phyloP scores from a whole-genome alignment of 179 eudicot genomes.

The Silene noctiflora region DNA sequence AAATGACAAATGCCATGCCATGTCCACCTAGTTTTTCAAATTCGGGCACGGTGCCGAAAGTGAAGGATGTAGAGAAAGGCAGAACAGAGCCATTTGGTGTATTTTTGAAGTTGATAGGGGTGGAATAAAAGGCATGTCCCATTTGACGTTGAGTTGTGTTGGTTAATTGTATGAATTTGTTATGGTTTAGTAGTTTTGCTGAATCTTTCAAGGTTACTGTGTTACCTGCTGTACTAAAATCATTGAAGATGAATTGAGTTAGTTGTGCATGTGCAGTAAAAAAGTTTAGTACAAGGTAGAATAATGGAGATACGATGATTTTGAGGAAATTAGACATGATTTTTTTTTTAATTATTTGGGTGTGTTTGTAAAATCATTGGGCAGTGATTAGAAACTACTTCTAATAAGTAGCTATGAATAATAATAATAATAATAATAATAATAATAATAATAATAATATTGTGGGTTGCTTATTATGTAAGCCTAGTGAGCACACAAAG shows the following conservation, averaged over 20 bases:
- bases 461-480: background rate
- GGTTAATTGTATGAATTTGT: conserved; percentile 38
- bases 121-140: conserved; percentile 40
- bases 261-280: conserved; percentile 17
- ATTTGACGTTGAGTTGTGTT: conserved; percentile 39
- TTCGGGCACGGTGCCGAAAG: conserved; percentile 42
- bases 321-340: conserved; percentile 23
- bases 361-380: background rate
- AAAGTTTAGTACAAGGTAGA: conserved; percentile 14
- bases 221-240: conserved; percentile 32
- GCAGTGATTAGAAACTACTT: background rate
- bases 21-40: conserved; percentile 51
- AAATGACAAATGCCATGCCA: conserved; percentile 42
- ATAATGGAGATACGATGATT: conserved; percentile 14
- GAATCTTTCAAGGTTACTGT: conserved; percentile 31
- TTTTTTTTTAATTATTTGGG: background rate
- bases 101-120: conserved; percentile 28
- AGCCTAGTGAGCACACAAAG: conserved; percentile 14
- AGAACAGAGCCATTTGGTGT: conserved; percentile 23
- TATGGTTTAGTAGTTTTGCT: conserved; percentile 28
- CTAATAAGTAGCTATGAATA: background rate
- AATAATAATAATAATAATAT: too few species aligned
- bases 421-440: too few species aligned
- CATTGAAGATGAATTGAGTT: conserved; percentile 34
- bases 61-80: conserved; percentile 44